phyloP scores from a whole-genome alignment of 352 stramenopile genomes.

The Phytopythium kandeliae region DNA sequence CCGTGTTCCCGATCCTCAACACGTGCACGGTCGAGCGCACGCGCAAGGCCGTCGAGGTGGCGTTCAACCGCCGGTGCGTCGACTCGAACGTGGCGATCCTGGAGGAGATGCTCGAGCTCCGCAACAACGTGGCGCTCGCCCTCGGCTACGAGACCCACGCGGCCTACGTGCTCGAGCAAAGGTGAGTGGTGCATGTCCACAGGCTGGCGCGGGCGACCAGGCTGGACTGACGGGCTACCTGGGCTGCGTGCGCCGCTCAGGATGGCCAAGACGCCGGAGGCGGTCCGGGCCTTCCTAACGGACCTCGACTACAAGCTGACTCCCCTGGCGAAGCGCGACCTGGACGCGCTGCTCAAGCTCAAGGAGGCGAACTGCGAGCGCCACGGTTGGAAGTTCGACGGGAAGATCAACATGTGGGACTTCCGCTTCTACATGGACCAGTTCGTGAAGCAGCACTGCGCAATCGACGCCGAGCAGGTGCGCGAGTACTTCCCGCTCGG shows the following conservation, averaged over 20 bases:
- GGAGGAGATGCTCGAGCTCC: constrained; percentile 76
- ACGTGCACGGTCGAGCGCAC: constrained; percentile 82
- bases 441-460: constrained; percentile 83
- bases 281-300: constrained; percentile 63
- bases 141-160: constrained; percentile 83
- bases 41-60: constrained; percentile 70
- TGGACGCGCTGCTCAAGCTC: constrained; percentile 63
- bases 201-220: too few relatives aligned
- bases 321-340: constrained; percentile 71
- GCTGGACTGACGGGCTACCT: constrained; percentile 3
- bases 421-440: constrained; percentile 88
- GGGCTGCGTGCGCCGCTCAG: constrained; percentile 17
- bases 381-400: constrained; percentile 61
- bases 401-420: constrained; percentile 90
- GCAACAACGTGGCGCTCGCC: constrained; percentile 65
- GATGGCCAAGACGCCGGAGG: constrained; percentile 61
- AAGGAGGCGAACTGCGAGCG: constrained; percentile 58
- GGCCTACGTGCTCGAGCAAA: constrained; percentile 77
- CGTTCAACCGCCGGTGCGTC: constrained; percentile 81
- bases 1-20: constrained; percentile 86
- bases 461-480: constrained; percentile 84
- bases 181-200: too few relatives aligned
- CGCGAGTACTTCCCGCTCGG: constrained; percentile 85
- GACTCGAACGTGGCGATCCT: constrained; percentile 79
- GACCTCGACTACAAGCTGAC: constrained; percentile 74